Percentiles rank a stretch among this genome's conserved stretches.
Evolutionary conservation across 116 monocot genomes (phyloP).

Genomic region (Phalaenopsis hybrid): DNA sequence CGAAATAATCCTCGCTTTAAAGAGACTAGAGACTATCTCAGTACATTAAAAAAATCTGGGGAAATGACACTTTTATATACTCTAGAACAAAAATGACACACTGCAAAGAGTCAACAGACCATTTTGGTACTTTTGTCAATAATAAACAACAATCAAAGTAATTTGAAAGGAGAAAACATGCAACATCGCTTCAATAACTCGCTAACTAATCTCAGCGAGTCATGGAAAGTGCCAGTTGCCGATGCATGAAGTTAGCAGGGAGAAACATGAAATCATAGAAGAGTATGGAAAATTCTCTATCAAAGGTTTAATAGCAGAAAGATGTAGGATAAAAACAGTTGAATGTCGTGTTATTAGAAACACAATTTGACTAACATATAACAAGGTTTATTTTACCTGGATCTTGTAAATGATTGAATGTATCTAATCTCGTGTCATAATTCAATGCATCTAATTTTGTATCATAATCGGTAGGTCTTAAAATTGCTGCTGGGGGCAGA

Average conservation of each 20-base stretch:
- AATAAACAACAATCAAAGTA: not conserved
- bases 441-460: constrained; percentile 11
- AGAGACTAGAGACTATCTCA: too few species aligned
- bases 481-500: constrained; percentile 6
- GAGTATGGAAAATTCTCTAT: not conserved
- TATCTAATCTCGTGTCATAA: not conserved
- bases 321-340: not conserved
- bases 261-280: not conserved
- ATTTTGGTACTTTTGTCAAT: too few species aligned
- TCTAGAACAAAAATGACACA: too few species aligned
- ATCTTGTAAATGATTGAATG: constrained; percentile 12
- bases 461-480: constrained; percentile 19
- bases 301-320: not conserved
- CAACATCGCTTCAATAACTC: not conserved
- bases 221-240: not conserved
- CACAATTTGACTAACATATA: not conserved
- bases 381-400: constrained; percentile 33
- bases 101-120: too few species aligned
- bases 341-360: not conserved
- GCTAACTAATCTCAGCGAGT: not conserved
- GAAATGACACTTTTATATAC: too few species aligned
- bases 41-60: too few species aligned
- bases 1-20: too few species aligned
- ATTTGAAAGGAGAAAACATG: not conserved
- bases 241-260: not conserved